A percentile compares a stretch with the other conserved stretches of the same genome.
These are phyloP conservation scores for Candida coquimbonensis DNA, from an alignment of 805 yeast species.

Conservation along the genomic window DNA sequence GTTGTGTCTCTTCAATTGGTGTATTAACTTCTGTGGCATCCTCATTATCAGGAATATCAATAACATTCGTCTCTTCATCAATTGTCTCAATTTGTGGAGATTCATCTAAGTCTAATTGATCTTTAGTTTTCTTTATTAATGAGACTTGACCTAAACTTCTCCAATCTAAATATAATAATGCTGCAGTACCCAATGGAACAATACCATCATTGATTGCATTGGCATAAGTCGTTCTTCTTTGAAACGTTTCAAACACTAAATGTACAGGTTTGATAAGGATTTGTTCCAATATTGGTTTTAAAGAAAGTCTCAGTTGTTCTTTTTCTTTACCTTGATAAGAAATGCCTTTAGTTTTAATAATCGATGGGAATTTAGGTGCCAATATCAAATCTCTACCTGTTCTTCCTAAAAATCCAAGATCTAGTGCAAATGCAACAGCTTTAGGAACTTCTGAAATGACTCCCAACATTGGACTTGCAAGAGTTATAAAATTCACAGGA, in stretches of 20 bases:
- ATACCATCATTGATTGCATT: slow-evolving; percentile 91
- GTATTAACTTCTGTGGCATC: not conserved
- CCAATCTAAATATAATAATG: slow-evolving; percentile 82
- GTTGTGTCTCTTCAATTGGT: not conserved
- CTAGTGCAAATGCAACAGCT: slow-evolving; percentile 75
- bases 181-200: slow-evolving; percentile 88
- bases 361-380: slow-evolving; percentile 29
- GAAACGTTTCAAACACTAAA: slow-evolving; percentile 52
- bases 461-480: slow-evolving; percentile 89
- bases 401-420: slow-evolving; percentile 84
- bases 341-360: slow-evolving; percentile 9
- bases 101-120: not conserved
- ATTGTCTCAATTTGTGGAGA: not conserved
- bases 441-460: slow-evolving; percentile 82
- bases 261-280: slow-evolving; percentile 75
- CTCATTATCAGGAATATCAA: not conserved
- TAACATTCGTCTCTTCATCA: not conserved
- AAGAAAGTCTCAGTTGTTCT: slow-evolving; percentile 13
- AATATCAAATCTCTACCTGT: slow-evolving; percentile 90
- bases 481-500: slow-evolving; percentile 72
- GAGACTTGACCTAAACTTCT: slow-evolving; percentile 52
- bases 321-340: not conserved
- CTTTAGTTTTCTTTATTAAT: not conserved
- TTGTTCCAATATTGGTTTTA: slow-evolving; percentile 63
- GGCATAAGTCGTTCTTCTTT: slow-evolving; percentile 76